Evolutionary conservation across 768 basidiomycete genomes (phyloP).

Genomic region (Tephrocybe rancida): DNA sequence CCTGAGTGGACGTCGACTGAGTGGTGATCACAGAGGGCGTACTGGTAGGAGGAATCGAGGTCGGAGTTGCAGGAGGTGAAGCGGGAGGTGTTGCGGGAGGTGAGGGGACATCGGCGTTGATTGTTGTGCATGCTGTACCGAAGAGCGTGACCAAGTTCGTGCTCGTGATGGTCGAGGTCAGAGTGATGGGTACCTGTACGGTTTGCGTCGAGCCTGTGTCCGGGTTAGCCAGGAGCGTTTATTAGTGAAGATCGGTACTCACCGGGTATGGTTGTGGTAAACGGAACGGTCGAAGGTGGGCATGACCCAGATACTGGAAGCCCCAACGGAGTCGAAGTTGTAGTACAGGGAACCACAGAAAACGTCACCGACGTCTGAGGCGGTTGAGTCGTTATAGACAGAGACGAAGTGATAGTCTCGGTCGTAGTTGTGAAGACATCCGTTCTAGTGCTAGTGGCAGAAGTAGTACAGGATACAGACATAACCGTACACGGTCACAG

Average conservation of each 20-base stretch:
- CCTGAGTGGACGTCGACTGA: slow-evolving; percentile 35
- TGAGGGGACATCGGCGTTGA: slow-evolving; percentile 4
- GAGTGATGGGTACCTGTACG: slow-evolving; percentile 42
- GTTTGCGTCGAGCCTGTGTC: slow-evolving; percentile 21
- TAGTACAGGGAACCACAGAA: slow-evolving; percentile 30
- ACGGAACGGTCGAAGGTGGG: slow-evolving; percentile 12
- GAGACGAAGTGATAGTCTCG: slow-evolving; percentile 37
- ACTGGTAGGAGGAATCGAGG: neutral
- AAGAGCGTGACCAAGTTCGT: slow-evolving; percentile 42
- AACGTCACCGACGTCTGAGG: slow-evolving; percentile 31
- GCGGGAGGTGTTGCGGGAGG: slow-evolving; percentile 13
- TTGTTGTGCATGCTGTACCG: slow-evolving; percentile 34
- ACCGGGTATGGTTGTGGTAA: slow-evolving; percentile 26
- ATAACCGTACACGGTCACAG: slow-evolving; percentile 21
- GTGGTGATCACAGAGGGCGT: slow-evolving; percentile 32
- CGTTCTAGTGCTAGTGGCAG: slow-evolving; percentile 46
- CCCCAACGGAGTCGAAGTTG: slow-evolving; percentile 7
- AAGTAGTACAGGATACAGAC: slow-evolving; percentile 42
- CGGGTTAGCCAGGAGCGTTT: slow-evolving; percentile 6
- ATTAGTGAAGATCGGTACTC: slow-evolving; percentile 14
- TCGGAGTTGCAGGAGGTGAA: slow-evolving; percentile 13
- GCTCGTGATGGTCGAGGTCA: slow-evolving; percentile 32
- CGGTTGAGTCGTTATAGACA: slow-evolving; percentile 31
- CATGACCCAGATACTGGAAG: slow-evolving; percentile 13
- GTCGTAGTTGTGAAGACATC: slow-evolving; percentile 35